A percentile compares a stretch with the other conserved stretches of the same genome.
Evolutionary conservation across 1,284 basidiomycete genomes (phyloP).

Genomic region (Leccinum fuscescens): DNA sequence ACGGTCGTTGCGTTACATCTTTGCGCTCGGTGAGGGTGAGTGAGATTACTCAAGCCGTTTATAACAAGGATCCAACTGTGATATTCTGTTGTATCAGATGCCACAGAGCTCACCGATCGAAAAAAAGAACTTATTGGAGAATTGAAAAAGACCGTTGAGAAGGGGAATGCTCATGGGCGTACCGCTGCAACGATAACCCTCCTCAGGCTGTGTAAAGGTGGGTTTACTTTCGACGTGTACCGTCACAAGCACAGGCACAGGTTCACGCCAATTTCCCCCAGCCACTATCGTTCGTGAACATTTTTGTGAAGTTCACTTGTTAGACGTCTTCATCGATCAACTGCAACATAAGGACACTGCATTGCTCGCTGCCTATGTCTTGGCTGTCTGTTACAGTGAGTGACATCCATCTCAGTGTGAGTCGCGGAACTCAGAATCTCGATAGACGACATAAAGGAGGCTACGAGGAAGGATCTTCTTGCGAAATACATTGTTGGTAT

Average conservation of each 20-base stretch:
- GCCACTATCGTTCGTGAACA: slow-evolving; percentile 6
- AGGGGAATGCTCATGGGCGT: slow-evolving; percentile 15
- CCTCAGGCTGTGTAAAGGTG: slow-evolving; percentile 16
- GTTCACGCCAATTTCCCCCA: slow-evolving; percentile 6
- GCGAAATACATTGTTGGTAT: slow-evolving; percentile 23
- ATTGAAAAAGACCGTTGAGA: slow-evolving; percentile 6
- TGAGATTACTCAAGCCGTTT: no score
- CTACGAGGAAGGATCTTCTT: slow-evolving; percentile 8
- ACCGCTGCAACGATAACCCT: slow-evolving; percentile 24
- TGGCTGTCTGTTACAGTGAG: slow-evolving; percentile 17
- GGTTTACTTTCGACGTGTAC: background rate
- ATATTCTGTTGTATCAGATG: no score
- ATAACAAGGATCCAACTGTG: no score
- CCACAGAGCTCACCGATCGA: no score
- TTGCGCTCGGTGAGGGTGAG: no score
- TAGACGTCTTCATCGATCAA: slow-evolving; percentile 14
- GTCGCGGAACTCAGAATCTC: background rate
- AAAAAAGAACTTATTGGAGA: slow-evolving; percentile 6
- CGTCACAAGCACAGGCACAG: background rate
- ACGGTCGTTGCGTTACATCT: no score
- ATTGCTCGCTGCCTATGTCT: slow-evolving; percentile 16
- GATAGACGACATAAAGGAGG: slow-evolving; percentile 19
- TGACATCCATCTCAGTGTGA: background rate
- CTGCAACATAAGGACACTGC: slow-evolving; percentile 11
- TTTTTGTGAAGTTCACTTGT: background rate